Evolutionary conservation across 2,329 filamentous ascomycete species (phyloP).

Genomic region (Diaporthe nobilis): DNA sequence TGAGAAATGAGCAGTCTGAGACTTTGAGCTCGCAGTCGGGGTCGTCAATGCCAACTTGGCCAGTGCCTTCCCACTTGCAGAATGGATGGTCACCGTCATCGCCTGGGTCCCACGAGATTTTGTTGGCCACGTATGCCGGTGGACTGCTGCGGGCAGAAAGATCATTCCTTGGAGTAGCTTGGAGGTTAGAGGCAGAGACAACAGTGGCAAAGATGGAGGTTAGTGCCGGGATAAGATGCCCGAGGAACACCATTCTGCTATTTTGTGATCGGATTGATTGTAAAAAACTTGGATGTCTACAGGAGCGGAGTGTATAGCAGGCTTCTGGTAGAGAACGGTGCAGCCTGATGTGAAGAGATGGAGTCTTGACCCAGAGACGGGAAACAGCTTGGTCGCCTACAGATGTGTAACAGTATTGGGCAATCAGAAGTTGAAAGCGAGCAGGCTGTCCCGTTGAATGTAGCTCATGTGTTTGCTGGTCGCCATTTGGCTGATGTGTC

Average conservation of each 20-base stretch:
- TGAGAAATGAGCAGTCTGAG: not conserved
- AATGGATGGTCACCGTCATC: not conserved
- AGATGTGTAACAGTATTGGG: not conserved
- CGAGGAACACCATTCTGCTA: not conserved
- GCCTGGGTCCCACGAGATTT: not conserved
- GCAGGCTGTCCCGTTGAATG: not conserved
- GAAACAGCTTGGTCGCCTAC: not conserved
- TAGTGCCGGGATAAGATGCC: not conserved
- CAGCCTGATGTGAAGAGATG: not conserved
- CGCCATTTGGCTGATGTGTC: too few relatives aligned
- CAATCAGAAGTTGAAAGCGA: not conserved
- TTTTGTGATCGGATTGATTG: too few relatives aligned
- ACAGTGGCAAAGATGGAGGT: not conserved
- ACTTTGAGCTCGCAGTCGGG: not conserved
- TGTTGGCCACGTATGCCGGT: constrained; percentile 7
- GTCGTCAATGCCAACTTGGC: not conserved
- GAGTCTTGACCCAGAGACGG: not conserved
- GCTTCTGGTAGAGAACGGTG: too few relatives aligned
- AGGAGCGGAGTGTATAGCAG: not conserved
- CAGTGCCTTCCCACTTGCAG: not conserved
- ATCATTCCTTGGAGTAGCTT: not conserved
- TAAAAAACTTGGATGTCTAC: not conserved
- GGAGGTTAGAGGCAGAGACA: not conserved
- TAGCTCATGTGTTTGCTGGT: not conserved
- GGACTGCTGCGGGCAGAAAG: not conserved